phyloP scores from a whole-genome alignment of 1,139 yeast species.

The Taphrina flavorubra region DNA sequence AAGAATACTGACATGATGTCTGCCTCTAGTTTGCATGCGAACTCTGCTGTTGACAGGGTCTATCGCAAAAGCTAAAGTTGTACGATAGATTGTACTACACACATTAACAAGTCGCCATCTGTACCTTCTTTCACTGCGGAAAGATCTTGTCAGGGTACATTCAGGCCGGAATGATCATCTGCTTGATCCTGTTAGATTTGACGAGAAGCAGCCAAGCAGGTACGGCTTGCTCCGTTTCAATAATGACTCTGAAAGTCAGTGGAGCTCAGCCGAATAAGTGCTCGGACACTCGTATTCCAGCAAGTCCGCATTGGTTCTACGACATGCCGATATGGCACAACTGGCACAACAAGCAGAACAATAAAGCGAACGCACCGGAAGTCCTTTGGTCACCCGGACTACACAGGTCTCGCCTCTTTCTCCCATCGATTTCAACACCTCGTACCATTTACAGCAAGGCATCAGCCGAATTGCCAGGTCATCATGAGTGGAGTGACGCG shows the following conservation, averaged over 20 bases:
- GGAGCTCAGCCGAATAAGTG: not conserved
- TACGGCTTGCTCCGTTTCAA: not conserved
- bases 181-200: too few species aligned
- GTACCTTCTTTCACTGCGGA: too few species aligned
- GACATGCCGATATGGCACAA: not conserved
- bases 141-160: too few species aligned
- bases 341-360: conserved; percentile 2
- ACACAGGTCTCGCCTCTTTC: not conserved
- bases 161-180: too few species aligned
- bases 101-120: too few species aligned
- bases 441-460: too few species aligned
- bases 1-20: too few species aligned
- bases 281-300: not conserved
- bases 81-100: too few species aligned
- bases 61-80: too few species aligned
- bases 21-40: too few species aligned
- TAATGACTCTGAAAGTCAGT: not conserved
- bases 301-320: not conserved
- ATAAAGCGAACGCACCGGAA: not conserved
- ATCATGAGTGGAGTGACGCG: conserved; percentile 40
- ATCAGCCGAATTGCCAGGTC: not conserved
- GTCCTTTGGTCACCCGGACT: not conserved
- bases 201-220: not conserved
- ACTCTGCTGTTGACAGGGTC: too few species aligned
- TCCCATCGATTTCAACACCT: not conserved